phyloP scores from a whole-genome alignment of 352 stramenopile species.

The Pilasporangium apinafurcum region DNA sequence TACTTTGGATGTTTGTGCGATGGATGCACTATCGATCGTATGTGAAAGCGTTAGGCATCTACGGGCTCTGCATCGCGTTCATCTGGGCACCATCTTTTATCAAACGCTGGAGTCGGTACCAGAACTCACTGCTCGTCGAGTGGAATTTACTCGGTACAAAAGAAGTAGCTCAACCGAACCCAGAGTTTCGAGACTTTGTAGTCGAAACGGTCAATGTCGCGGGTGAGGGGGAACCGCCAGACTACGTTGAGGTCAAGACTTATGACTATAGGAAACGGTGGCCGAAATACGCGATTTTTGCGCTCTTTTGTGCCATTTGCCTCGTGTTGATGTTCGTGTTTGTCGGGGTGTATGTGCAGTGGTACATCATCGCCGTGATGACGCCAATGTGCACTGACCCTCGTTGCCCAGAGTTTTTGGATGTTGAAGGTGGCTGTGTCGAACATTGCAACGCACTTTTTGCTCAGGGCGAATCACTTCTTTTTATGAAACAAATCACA shows the following conservation, averaged over 20 bases:
- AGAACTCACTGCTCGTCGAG: slow-evolving; percentile 56
- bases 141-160: slow-evolving; percentile 52
- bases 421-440: slow-evolving; percentile 20
- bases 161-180: slow-evolving; percentile 42
- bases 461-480: slow-evolving; percentile 26
- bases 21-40: slow-evolving; percentile 54
- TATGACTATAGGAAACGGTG: slow-evolving; percentile 45
- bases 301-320: slow-evolving; percentile 37
- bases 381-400: slow-evolving; percentile 56
- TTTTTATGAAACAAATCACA: slow-evolving; percentile 47
- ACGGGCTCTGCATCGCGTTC: slow-evolving; percentile 39
- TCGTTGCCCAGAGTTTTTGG: slow-evolving; percentile 34
- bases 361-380: slow-evolving; percentile 69
- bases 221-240: slow-evolving; percentile 37
- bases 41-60: slow-evolving; percentile 39
- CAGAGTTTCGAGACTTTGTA: slow-evolving; percentile 40
- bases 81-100: slow-evolving; percentile 50
- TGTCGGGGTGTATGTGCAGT: slow-evolving; percentile 55
- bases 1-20: slow-evolving; percentile 52
- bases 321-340: slow-evolving; percentile 49
- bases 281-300: slow-evolving; percentile 51
- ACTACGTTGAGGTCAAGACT: slow-evolving; percentile 55
- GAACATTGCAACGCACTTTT: slow-evolving; percentile 44
- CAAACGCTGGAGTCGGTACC: slow-evolving; percentile 53
- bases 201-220: slow-evolving; percentile 62